Percentiles rank a stretch among this genome's conserved stretches.
Evolutionary conservation across 2,329 filamentous ascomycete genomes (phyloP).

Genomic region (Fusarium subglutinans): DNA sequence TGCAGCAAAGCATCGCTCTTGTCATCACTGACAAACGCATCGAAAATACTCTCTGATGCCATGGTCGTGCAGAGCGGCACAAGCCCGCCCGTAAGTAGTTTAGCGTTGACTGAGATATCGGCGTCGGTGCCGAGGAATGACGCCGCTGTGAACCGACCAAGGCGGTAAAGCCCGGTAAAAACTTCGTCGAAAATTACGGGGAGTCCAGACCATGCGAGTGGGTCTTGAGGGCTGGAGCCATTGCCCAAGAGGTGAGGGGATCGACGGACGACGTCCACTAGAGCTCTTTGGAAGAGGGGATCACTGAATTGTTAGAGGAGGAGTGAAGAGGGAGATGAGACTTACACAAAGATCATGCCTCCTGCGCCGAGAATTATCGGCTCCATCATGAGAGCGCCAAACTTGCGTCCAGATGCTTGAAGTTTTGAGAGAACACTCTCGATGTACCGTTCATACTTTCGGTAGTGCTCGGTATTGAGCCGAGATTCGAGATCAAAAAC

Average conservation of each 20-base stretch:
- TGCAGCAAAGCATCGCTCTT: conserved; percentile 84
- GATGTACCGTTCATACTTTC: conserved; percentile 70
- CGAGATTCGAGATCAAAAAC: conserved; percentile 69
- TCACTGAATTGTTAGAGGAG: conserved; percentile 61
- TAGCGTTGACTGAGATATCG: conserved; percentile 84
- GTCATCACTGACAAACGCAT: conserved; percentile 74
- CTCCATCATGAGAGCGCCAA: conserved; percentile 83
- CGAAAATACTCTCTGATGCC: conserved; percentile 77
- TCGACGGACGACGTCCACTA: conserved; percentile 73
- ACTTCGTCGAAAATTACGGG: conserved; percentile 88
- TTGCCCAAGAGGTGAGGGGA: conserved; percentile 64
- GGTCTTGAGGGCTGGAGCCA: conserved; percentile 11
- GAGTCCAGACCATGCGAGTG: conserved; percentile 72
- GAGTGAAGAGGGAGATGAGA: conserved; percentile 13
- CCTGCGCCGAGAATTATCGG: conserved; percentile 83
- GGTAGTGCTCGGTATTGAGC: conserved; percentile 53
- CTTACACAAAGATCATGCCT: conserved; percentile 82
- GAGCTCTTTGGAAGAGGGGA: conserved; percentile 79
- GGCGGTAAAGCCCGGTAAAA: conserved; percentile 85
- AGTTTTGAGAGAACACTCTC: conserved; percentile 61
- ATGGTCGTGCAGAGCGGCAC: conserved; percentile 80
- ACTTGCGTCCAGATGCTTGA: conserved; percentile 66
- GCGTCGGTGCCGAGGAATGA: conserved; percentile 74
- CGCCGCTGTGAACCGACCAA: conserved; percentile 76
- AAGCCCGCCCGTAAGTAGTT: conserved; percentile 82